Evolutionary conservation across 2,329 filamentous ascomycete genomes (phyloP), one percentile per base, ranked within the genome.

Genomic region (Ophiostoma tasmaniense): DNA sequence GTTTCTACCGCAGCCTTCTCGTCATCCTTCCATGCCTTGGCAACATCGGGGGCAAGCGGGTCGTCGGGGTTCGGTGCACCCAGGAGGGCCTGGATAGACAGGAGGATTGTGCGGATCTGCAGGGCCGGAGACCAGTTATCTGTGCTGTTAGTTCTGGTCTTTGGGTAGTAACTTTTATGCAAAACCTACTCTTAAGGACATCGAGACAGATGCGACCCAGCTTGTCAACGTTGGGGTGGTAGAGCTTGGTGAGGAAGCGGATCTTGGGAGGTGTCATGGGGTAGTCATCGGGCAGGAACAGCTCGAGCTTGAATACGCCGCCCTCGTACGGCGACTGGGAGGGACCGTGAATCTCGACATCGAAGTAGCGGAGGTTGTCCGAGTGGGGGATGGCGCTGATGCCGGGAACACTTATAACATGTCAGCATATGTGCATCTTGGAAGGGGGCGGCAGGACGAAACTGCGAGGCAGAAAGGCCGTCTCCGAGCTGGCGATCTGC

Each of bases 231-330:
- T 99, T 99, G 67, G 95, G 95, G 79, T 99, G 96, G 81, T 98
- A 99, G 79, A 99, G 98, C 82, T 97, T 97, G 75, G 96, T 99
- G 67, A 99, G 84, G 81, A 99, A 99, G 68, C 95, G 91, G 77
- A 99, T 97, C 84, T 97, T 97, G 64, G 95, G 95, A 68, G 95
- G 94, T 42, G 93, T 97, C 95, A 99, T 99, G 59, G 95, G 95
- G 79, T 99, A 99, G 82, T 99, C 95, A 76, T 99, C 95, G 62
- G 96, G 96, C 30, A 99, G 86, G 79, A 99, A 99, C 25, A 99
- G 88, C 80, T 99, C 95, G 71, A 98, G 90, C 80, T 96, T 94
- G 84, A 99, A 99, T 73, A 97, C 86, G 66, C 96, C 95, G 68
- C 85, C 92, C 84, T 98, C 93, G 77, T 98, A 98, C 71, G 95